Conservation (phyloP, 768 basidiomycete genomes). For the Cystoderma amianthinum region DNA sequence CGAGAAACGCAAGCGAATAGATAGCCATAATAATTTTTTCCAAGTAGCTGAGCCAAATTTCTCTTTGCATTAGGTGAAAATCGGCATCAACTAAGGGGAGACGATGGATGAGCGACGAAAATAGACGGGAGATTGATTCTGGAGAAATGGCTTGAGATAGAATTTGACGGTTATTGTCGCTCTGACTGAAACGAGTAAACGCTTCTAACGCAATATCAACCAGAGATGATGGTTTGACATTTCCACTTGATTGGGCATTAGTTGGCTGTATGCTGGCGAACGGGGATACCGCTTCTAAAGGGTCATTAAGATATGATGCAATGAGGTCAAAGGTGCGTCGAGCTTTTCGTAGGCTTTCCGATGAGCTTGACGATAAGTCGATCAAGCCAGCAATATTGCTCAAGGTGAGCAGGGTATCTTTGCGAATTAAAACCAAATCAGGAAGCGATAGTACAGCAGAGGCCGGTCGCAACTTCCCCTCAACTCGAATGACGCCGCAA, state of each 20-base stretch:
- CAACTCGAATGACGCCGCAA: constrained; percentile 39
- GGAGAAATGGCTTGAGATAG: constrained; percentile 57
- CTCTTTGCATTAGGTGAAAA: constrained; percentile 56
- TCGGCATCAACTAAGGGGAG: constrained; percentile 78
- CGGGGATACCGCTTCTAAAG: constrained; percentile 59
- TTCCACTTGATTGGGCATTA: constrained; percentile 32
- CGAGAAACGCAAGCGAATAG: constrained; percentile 81
- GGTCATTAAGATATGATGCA: constrained; percentile 71
- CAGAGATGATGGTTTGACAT: constrained; percentile 48
- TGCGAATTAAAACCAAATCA: constrained; percentile 69
- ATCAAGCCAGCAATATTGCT: constrained; percentile 51
- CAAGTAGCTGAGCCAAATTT: constrained; percentile 70
- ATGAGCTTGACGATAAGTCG: constrained; percentile 34
- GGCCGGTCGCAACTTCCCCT: constrained; percentile 29
- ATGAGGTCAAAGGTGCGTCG: constrained; percentile 59
- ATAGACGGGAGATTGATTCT: constrained; percentile 49
- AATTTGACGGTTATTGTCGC: constrained; percentile 73
- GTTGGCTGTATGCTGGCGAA: constrained; percentile 47
- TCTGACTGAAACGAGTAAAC: constrained; percentile 71
- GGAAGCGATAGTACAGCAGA: constrained; percentile 59
- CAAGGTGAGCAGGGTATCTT: constrained; percentile 70
- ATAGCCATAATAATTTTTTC: constrained; percentile 79
- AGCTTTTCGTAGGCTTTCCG: constrained; percentile 41
- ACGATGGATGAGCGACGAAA: constrained; percentile 70
- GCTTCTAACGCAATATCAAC: constrained; percentile 79